These are phyloP conservation scores for Penicillium sp. DNA, from an alignment of 2,329 filamentous ascomycete species.

Conservation along the genomic window DNA sequence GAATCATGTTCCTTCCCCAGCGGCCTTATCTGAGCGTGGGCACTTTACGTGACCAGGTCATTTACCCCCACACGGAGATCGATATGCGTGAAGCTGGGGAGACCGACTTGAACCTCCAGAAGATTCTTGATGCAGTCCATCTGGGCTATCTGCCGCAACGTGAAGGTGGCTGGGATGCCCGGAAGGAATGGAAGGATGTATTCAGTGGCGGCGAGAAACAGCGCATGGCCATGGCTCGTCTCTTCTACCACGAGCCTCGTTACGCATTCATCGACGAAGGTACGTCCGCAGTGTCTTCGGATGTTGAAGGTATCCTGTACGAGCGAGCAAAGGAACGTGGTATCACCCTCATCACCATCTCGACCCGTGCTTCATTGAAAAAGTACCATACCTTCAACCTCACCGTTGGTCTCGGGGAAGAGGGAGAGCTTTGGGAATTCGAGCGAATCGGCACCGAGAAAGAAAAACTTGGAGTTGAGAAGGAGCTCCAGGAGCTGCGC, in stretches of 20 bases:
- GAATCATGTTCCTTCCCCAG: conserved; percentile 98
- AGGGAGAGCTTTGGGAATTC: conserved; percentile 84
- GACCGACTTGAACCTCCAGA: conserved; percentile 70
- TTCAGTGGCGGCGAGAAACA: conserved; percentile 98
- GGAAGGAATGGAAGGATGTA: conserved; percentile 98
- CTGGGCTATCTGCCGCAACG: conserved; percentile 85
- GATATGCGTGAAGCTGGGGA: conserved; percentile 83
- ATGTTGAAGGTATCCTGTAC: conserved; percentile 90
- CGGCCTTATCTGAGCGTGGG: conserved; percentile 87
- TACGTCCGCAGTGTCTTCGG: conserved; percentile 86
- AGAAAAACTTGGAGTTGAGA: conserved; percentile 89
- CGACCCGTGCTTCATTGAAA: conserved; percentile 87
- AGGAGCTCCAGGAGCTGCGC: conserved; percentile 77
- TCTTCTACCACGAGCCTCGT: conserved; percentile 89
- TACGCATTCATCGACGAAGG: conserved; percentile 96
- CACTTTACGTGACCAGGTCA: conserved; percentile 91
- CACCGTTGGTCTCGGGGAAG: conserved; percentile 70
- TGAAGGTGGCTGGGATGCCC: conserved; percentile 93
- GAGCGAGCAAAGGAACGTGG: conserved; percentile 88
- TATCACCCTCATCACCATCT: conserved; percentile 94
- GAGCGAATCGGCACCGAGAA: conserved; percentile 88
- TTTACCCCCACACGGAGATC: conserved; percentile 89
- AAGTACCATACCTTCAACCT: conserved; percentile 94
- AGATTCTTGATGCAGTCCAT: conserved; percentile 72
- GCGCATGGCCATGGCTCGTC: conserved; percentile 79